Base-by-base conservation (phyloP, 2,329 filamentous ascomycete genomes). In the Xylariomycetidae sp. region DNA sequence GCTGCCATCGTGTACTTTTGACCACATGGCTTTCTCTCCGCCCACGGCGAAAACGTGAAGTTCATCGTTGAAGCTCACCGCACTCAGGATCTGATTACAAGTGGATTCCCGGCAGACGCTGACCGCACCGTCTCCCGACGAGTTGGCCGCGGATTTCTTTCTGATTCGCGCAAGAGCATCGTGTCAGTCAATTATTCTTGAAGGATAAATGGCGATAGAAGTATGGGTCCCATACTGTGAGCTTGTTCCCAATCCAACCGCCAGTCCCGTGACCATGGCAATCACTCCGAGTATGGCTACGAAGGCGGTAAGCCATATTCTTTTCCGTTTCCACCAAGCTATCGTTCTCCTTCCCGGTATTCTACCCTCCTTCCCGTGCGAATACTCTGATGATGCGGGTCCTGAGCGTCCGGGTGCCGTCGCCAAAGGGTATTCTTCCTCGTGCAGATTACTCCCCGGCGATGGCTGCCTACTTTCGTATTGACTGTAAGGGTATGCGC, bases 281-380 rank as follows among this genome's bases (percentile, higher is more conserved):
- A 31, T 31, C 10, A 16, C 18, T 7, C n/a, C n/a, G n/a, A 31
- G 12, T 16, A 19, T 6, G 29, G n/a, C 6, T n/a, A 15, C 16
- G 11, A 31, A 14, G 6, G 29, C 29, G n/a, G 29, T 5, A 7
- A 20, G 12, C 29, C 29, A 31, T 11, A 31, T 11, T 20, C 29
- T 19, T 19, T 20, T 31, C 5, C 29, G 17, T 16, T 31, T 31
- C 29, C 29, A 31, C 29, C 29, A 31, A 14, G n/a, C n/a, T n/a
- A n/a, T n/a, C n/a, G n/a, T n/a, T n/a, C n/a, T n/a, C n/a, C n/a
- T n/a, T n/a, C n/a, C n/a, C n/a, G n/a, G n/a, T n/a, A n/a, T n/a
- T n/a, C n/a, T n/a, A n/a, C n/a, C n/a, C n/a, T n/a, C n/a, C n/a
- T n/a, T n/a, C n/a, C n/a, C n/a, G n/a, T n/a, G n/a, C n/a, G n/a